phyloP scores from a whole-genome alignment of 331 rosid genomes.

The Cydonia oblonga region DNA sequence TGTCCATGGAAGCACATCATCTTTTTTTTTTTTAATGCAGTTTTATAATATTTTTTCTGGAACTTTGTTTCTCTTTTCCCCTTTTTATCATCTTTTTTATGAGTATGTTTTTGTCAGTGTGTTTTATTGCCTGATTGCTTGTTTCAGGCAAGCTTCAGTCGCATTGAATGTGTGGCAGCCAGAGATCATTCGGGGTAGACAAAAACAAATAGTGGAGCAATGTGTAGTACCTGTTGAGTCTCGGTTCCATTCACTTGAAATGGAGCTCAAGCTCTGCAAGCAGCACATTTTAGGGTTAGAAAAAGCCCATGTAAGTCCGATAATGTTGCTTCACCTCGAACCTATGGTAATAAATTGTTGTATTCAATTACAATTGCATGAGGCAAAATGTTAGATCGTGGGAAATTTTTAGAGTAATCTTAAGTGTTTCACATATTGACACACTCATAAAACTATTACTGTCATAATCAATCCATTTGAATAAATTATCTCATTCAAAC shows the following conservation, averaged over 20 bases:
- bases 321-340: not conserved
- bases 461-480: not conserved
- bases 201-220: conserved; percentile 61
- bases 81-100: not conserved
- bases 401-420: not conserved
- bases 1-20: not conserved
- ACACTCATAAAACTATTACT: not conserved
- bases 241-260: conserved; percentile 49
- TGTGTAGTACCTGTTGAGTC: conserved; percentile 58
- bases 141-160: conserved; percentile 59
- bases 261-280: conserved; percentile 70
- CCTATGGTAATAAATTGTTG: not conserved
- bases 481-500: not conserved
- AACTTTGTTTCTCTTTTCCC: not conserved
- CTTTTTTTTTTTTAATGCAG: not conserved
- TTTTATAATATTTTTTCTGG: not conserved
- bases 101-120: not conserved
- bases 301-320: conserved; percentile 52
- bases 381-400: not conserved
- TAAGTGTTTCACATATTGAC: not conserved
- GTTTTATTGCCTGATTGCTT: not conserved
- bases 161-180: conserved; percentile 95
- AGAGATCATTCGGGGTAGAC: conserved; percentile 55
- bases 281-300: conserved; percentile 46
- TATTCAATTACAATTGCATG: not conserved